These are phyloP conservation scores for Candida manassasensis DNA, from an alignment of 805 yeast genomes.

Conservation along the genomic window DNA sequence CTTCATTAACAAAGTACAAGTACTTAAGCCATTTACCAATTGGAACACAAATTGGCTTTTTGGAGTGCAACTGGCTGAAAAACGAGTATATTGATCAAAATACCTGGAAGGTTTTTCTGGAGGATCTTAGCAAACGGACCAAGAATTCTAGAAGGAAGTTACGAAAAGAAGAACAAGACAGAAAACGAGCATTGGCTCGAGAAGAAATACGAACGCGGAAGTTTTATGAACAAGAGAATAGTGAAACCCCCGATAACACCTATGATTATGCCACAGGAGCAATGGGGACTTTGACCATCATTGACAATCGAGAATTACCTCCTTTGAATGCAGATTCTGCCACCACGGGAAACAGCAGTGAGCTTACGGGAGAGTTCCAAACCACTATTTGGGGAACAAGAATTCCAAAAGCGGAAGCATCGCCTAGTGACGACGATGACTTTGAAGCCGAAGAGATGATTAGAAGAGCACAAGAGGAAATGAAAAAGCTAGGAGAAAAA, in stretches of 20 bases:
- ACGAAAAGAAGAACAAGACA: constrained; percentile 57
- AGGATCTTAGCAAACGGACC: constrained; percentile 55
- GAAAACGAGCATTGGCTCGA: constrained; percentile 49
- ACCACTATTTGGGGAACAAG: constrained; percentile 79
- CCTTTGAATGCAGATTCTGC: constrained; percentile 15
- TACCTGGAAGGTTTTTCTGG: constrained; percentile 43
- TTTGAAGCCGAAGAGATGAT: constrained; percentile 51
- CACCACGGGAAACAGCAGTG: constrained; percentile 3
- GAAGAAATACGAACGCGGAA: constrained; percentile 55
- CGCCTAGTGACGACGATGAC: constrained; percentile 28
- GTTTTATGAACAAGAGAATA: constrained; percentile 58
- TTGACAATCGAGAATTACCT: constrained; percentile 36
- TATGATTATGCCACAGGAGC: constrained; percentile 16
- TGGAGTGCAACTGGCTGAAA: constrained; percentile 78
- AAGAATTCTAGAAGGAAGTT: constrained; percentile 45
- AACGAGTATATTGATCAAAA: constrained; percentile 29
- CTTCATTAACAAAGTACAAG: constrained; percentile 56
- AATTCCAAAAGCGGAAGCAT: constrained; percentile 27
- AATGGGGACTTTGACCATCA: constrained; percentile 32
- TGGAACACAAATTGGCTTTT: constrained; percentile 77
- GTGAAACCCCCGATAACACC: constrained; percentile 11
- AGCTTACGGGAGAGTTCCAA: constrained; percentile 23
- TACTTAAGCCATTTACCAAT: constrained; percentile 77
- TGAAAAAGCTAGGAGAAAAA: constrained; percentile 21
- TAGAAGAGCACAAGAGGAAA: constrained; percentile 46